Evolutionary conservation across 176 grass and related monocot species (phyloP).

Genomic region (Rhipidocladum racemiflorum): DNA sequence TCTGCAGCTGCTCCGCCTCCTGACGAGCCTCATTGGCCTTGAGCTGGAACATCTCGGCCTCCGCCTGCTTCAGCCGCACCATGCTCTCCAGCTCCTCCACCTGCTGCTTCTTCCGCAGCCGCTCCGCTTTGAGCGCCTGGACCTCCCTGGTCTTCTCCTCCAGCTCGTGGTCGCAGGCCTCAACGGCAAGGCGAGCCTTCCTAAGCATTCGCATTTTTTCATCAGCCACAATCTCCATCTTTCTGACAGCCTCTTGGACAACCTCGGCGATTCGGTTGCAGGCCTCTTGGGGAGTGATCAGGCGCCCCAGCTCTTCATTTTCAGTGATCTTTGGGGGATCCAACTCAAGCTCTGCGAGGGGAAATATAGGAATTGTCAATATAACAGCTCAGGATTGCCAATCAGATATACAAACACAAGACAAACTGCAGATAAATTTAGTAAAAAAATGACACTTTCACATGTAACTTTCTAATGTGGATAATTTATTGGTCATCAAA

Average conservation of each 20-base stretch:
- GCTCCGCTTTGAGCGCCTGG: slow-evolving; percentile 46
- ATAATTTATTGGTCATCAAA: not conserved
- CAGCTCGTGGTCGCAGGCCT: slow-evolving; percentile 56
- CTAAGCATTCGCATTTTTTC: slow-evolving; percentile 64
- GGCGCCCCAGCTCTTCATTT: slow-evolving; percentile 47
- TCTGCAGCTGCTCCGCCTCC: slow-evolving; percentile 76
- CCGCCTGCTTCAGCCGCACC: slow-evolving; percentile 64
- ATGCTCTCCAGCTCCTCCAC: slow-evolving; percentile 82
- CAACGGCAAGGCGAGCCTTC: slow-evolving; percentile 45
- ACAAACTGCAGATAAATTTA: not conserved
- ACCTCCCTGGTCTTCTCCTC: slow-evolving; percentile 64
- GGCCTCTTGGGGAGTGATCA: slow-evolving; percentile 77
- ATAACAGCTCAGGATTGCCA: not conserved
- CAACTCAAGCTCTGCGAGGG: slow-evolving; percentile 58
- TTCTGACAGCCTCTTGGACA: slow-evolving; percentile 72
- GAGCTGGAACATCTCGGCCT: slow-evolving; percentile 86
- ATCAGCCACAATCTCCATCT: slow-evolving; percentile 80
- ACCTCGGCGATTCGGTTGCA: slow-evolving; percentile 70
- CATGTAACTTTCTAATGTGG: not conserved
- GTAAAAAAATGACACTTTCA: not conserved
- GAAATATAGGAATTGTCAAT: not conserved
- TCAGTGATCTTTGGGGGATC: slow-evolving; percentile 48
- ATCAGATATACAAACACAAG: not conserved
- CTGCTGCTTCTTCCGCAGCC: slow-evolving; percentile 50
- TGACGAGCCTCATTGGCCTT: slow-evolving; percentile 76